phyloP scores from a whole-genome alignment of 805 yeast species.

The Pichia pseudocactophila region DNA sequence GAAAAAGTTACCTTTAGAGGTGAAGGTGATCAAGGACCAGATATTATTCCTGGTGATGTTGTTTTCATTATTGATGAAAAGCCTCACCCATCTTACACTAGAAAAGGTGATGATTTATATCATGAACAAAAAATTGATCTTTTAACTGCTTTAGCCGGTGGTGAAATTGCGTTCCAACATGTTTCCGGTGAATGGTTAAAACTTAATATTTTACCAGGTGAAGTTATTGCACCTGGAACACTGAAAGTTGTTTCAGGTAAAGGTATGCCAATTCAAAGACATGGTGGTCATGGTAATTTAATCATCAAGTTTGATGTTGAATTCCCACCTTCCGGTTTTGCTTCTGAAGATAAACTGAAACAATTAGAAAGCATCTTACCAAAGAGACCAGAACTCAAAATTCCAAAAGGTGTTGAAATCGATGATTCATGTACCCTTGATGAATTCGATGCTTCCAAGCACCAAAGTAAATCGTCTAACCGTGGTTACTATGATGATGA shows the following conservation, averaged over 20 bases:
- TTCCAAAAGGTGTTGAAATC: conserved; percentile 67
- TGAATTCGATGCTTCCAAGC: conserved; percentile 24
- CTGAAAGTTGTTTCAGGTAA: conserved; percentile 79
- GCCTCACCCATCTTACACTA: conserved; percentile 71
- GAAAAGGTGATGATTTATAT: conserved; percentile 83
- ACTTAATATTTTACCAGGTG: conserved; percentile 80
- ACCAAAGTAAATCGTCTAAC: conserved; percentile 25
- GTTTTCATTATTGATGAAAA: conserved; percentile 85
- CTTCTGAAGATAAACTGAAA: conserved; percentile 66
- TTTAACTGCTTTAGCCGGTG: conserved; percentile 94
- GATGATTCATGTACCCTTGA: conserved; percentile 47
- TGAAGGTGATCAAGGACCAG: conserved; percentile 97
- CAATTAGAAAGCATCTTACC: conserved; percentile 73
- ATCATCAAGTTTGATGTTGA: conserved; percentile 77
- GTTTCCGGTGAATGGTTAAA: conserved; percentile 88
- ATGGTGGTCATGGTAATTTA: conserved; percentile 83
- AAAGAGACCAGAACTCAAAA: conserved; percentile 47
- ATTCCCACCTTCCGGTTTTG: conserved; percentile 73
- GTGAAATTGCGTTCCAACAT: conserved; percentile 79
- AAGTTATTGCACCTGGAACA: conserved; percentile 78
- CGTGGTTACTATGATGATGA: conserved; percentile 34
- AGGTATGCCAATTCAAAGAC: conserved; percentile 95
- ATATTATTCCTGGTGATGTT: conserved; percentile 93
- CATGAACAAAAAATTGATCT: conserved; percentile 84
- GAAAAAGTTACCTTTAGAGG: conserved; percentile 86